A percentile compares a stretch with the other conserved stretches of the same genome.
These are phyloP conservation scores for Boletus semigastroideus DNA, from an alignment of 1,284 basidiomycete species.

Conservation along the genomic window DNA sequence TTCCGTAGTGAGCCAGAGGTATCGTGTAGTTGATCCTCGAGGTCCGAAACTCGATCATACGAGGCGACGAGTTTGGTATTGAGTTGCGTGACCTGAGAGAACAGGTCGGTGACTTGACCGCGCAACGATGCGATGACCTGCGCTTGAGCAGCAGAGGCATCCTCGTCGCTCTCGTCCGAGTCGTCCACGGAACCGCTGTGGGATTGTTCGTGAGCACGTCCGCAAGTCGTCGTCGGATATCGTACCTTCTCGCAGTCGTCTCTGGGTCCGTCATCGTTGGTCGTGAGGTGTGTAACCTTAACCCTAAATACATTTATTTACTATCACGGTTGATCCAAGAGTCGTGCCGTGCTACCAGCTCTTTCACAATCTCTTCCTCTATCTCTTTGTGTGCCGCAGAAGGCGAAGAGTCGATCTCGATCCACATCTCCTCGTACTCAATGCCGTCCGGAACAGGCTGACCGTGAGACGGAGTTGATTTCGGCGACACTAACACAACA, in stretches of 20 bases:
- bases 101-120: constrained; percentile 80
- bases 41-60: constrained; percentile 88
- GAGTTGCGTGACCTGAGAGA: constrained; percentile 86
- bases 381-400: constrained; percentile 68
- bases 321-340: constrained; percentile 66
- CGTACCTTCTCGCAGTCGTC: constrained; percentile 16
- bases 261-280: constrained; percentile 15
- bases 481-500: constrained; percentile 81
- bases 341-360: constrained; percentile 74
- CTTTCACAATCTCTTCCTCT: constrained; percentile 86
- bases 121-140: constrained; percentile 79
- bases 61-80: constrained; percentile 91
- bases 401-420: constrained; percentile 56
- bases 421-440: constrained; percentile 61
- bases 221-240: not conserved
- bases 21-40: constrained; percentile 88
- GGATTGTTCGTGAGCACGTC: constrained; percentile 7
- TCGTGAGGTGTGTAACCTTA: constrained; percentile 13
- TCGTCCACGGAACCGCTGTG: constrained; percentile 5
- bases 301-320: too few species aligned
- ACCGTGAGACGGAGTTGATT: constrained; percentile 22
- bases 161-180: constrained; percentile 27
- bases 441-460: constrained; percentile 36
- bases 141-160: constrained; percentile 60
- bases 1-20: constrained; percentile 56